Evolutionary conservation across 2,329 filamentous ascomycete species (phyloP).

Genomic region (Colletotrichum sp.): DNA sequence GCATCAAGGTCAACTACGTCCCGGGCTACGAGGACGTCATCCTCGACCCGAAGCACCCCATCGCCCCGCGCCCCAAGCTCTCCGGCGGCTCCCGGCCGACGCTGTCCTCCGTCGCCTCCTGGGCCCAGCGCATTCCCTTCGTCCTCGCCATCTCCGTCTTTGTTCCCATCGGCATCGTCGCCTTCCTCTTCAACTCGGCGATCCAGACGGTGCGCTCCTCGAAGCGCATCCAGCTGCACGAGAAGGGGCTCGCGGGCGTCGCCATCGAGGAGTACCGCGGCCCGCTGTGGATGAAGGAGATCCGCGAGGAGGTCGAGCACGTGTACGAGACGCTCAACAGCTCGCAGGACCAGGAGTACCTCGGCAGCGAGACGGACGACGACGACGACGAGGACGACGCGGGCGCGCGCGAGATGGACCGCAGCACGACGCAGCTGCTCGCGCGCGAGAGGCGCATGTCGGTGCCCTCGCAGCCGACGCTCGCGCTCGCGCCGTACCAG

Average conservation of each 20-base stretch:
- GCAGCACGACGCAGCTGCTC: slow-evolving; percentile 45
- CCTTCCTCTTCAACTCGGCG: slow-evolving; percentile 77
- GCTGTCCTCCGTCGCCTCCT: slow-evolving; percentile 37
- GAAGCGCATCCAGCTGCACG: slow-evolving; percentile 77
- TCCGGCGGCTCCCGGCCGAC: slow-evolving; percentile 25
- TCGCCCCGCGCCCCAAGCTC: slow-evolving; percentile 50
- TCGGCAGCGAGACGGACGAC: slow-evolving; percentile 58
- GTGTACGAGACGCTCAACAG: slow-evolving; percentile 77
- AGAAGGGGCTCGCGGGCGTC: slow-evolving; percentile 71
- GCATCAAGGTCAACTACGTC: slow-evolving; percentile 74
- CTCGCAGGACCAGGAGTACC: slow-evolving; percentile 73
- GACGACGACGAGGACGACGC: slow-evolving; percentile 40
- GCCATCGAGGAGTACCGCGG: slow-evolving; percentile 71
- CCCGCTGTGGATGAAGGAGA: slow-evolving; percentile 76
- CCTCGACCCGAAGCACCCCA: slow-evolving; percentile 69
- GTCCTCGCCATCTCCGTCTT: slow-evolving; percentile 70
- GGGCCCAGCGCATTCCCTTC: slow-evolving; percentile 64
- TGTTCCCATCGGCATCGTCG: slow-evolving; percentile 72
- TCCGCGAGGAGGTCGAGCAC: slow-evolving; percentile 78
- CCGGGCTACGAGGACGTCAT: slow-evolving; percentile 77
- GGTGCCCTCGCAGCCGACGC: slow-evolving; percentile 63
- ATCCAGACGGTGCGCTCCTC: slow-evolving; percentile 79
- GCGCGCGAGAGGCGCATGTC: slow-evolving; percentile 46
- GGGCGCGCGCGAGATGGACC: slow-evolving; percentile 35
- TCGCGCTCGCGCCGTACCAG: slow-evolving; percentile 81